Conservation (phyloP, 2,329 filamentous ascomycete genomes). For the Orbilia quercus region DNA sequence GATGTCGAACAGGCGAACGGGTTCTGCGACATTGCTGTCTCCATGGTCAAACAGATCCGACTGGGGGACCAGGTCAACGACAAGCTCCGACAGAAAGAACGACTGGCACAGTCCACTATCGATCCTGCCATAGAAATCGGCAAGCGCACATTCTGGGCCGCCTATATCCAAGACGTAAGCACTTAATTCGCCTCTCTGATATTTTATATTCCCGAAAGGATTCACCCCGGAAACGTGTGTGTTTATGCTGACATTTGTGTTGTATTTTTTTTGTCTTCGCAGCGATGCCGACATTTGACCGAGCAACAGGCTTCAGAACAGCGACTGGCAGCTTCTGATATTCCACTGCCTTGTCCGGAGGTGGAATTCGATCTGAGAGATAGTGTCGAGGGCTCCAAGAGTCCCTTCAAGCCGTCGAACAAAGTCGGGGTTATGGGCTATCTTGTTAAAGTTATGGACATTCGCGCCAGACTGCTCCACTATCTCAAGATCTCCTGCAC, state of each 20-base stretch:
- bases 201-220: no score
- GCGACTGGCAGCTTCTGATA: constrained; percentile 43
- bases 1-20: constrained; percentile 48
- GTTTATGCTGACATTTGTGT: constrained; percentile 42
- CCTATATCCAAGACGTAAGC: constrained; percentile 54
- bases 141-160: constrained; percentile 54
- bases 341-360: constrained; percentile 48
- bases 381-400: constrained; percentile 17
- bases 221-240: constrained; percentile 16
- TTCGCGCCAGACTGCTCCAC: constrained; percentile 44
- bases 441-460: constrained; percentile 44
- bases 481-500: constrained; percentile 47
- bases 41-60: constrained; percentile 53
- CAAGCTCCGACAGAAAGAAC: constrained; percentile 47
- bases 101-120: constrained; percentile 31
- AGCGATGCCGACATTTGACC: constrained; percentile 51
- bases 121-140: constrained; percentile 54
- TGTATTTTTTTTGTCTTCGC: constrained; percentile 17
- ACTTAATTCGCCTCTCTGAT: constrained; percentile 10
- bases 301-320: constrained; percentile 42
- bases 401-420: constrained; percentile 17
- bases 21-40: constrained; percentile 50
- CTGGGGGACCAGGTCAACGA: constrained; percentile 54
- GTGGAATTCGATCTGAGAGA: constrained; percentile 47
- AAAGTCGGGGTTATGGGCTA: constrained; percentile 51